A percentile compares a stretch with the other conserved stretches of the same genome.
phyloP scores from a whole-genome alignment of 2,329 filamentous ascomycete genomes.

The Cadophora sp. region DNA sequence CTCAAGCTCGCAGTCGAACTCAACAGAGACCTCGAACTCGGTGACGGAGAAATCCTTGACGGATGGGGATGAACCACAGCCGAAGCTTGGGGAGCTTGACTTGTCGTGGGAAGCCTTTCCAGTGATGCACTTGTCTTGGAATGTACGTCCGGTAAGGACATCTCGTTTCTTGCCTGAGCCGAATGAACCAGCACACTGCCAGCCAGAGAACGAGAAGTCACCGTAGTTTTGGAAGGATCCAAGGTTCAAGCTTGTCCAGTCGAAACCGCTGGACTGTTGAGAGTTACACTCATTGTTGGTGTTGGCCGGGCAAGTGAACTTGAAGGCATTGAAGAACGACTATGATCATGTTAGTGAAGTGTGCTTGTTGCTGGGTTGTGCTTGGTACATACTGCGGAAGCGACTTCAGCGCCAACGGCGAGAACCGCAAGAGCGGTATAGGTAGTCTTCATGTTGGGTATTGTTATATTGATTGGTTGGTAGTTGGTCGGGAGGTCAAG shows the following conservation, averaged over 20 bases:
- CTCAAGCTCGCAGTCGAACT: conserved; percentile 80
- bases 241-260: conserved; percentile 68
- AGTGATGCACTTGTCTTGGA: conserved; percentile 65
- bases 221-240: conserved; percentile 72
- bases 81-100: conserved; percentile 63
- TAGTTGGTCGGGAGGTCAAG: conserved; percentile 26
- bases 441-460: conserved; percentile 31
- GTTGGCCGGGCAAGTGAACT: conserved; percentile 74
- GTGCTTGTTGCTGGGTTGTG: not conserved
- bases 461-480: not conserved
- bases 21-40: conserved; percentile 74
- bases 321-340: conserved; percentile 56
- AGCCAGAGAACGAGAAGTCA: conserved; percentile 78
- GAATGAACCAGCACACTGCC: conserved; percentile 68
- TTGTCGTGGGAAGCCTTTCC: conserved; percentile 56
- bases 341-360: not conserved
- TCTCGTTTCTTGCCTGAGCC: conserved; percentile 60
- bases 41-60: conserved; percentile 73
- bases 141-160: conserved; percentile 48
- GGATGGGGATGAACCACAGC: conserved; percentile 54
- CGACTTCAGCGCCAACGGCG: conserved; percentile 54
- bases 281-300: conserved; percentile 78
- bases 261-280: conserved; percentile 73
- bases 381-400: conserved; percentile 48
- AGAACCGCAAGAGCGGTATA: conserved; percentile 51